phyloP scores from a whole-genome alignment of 148 eudicot genomes.

The Mesembryanthemum crystallinum region DNA sequence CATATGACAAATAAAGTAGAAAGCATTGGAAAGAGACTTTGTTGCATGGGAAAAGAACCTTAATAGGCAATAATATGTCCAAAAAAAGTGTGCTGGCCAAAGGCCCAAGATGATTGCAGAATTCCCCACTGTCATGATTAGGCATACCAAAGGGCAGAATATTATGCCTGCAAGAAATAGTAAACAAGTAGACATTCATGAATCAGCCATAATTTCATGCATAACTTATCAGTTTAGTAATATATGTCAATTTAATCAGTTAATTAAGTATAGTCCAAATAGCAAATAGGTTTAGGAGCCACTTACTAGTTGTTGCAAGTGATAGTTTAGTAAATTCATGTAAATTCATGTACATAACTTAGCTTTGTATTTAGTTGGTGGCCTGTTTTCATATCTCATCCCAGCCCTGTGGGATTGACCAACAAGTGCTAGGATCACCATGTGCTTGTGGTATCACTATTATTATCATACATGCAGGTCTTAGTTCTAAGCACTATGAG shows the following conservation, averaged over 20 bases:
- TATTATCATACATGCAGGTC: neutral
- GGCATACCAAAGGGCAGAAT: constrained; percentile 63
- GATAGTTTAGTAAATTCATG: no score
- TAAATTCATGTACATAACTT: no score
- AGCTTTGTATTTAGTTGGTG: no score
- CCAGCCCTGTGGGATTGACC: no score
- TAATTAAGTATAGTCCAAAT: no score
- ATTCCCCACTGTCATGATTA: constrained; percentile 57
- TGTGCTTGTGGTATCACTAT: no score
- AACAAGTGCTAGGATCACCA: no score
- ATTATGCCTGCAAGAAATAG: constrained; percentile 57
- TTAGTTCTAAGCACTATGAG: neutral
- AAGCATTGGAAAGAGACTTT: neutral
- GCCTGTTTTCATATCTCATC: no score
- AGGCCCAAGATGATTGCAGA: constrained; percentile 74
- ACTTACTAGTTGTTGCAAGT: no score
- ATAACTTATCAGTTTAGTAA: no score
- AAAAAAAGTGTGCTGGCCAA: constrained; percentile 71
- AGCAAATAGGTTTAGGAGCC: no score
- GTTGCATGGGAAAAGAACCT: constrained; percentile 43
- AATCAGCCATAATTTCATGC: neutral
- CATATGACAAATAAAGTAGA: neutral
- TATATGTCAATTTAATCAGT: no score
- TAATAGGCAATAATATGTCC: constrained; percentile 61
- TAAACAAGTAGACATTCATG: neutral